Conservation (phyloP, 2,329 filamentous ascomycete genomes). For the Magnaporthiopsis rhizophila region DNA sequence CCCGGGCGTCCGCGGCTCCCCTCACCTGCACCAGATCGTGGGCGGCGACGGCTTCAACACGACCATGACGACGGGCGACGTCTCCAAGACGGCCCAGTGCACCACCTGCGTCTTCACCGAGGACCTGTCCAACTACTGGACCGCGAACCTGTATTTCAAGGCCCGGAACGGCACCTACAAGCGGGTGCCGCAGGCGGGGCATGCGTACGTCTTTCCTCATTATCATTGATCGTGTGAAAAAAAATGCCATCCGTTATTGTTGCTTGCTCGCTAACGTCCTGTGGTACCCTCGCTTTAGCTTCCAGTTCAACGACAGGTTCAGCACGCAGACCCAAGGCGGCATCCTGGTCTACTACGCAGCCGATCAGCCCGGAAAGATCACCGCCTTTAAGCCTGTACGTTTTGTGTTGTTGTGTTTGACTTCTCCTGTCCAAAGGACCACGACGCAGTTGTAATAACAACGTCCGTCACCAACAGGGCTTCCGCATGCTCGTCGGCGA, state of each 20-base stretch:
- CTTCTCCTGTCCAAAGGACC: no score
- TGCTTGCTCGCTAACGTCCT: not conserved
- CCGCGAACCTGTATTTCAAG: slow-evolving; percentile 27
- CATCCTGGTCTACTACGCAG: slow-evolving; percentile 38
- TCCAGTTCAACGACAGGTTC: slow-evolving; percentile 32
- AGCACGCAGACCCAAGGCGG: slow-evolving; percentile 33
- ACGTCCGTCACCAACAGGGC: slow-evolving; percentile 23
- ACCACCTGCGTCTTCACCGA: slow-evolving; percentile 31
- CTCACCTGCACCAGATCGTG: slow-evolving; percentile 13
- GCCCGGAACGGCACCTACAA: slow-evolving; percentile 25
- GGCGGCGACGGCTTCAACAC: slow-evolving; percentile 20
- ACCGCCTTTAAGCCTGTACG: slow-evolving; percentile 40
- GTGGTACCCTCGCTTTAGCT: slow-evolving; percentile 16
- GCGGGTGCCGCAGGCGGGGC: slow-evolving; percentile 19
- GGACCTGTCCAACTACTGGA: slow-evolving; percentile 31
- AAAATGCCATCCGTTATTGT: no score
- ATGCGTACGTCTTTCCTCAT: not conserved
- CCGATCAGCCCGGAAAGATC: slow-evolving; percentile 30
- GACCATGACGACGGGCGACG: slow-evolving; percentile 18
- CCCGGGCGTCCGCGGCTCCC: slow-evolving; percentile 12
- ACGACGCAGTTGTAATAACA: no score
- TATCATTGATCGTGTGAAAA: no score
- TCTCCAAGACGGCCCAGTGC: slow-evolving; percentile 24
- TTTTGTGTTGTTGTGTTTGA: slow-evolving; percentile 23
- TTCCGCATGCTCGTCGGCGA: slow-evolving; percentile 42